Evolutionary conservation across 2,329 filamentous ascomycete species (phyloP), one percentile per base, ranked within the genome.

Genomic region (Zasmidium cellare): DNA sequence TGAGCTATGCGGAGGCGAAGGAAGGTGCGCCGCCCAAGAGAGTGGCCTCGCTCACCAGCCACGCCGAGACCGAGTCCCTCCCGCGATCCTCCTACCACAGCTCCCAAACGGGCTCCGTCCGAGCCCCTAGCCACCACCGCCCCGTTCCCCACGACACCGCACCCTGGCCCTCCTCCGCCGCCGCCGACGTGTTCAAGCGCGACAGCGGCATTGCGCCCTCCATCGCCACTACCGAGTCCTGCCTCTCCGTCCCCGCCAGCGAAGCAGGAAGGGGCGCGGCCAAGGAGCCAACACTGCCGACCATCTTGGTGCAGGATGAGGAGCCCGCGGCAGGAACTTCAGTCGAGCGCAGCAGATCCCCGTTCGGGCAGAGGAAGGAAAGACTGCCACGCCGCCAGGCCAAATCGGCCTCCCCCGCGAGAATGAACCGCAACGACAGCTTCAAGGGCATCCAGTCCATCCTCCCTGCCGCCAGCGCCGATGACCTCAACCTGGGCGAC

Each of bases 401-500:
- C 11, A 41, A 23, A 20, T 52, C 48, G 24, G 23, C 23, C 9
- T 51, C 49, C 9, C 49, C 49, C 31, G 46, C 55, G 12, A 38
- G 28, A 25, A 48, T 57, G 25, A 38, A 52, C 49, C 55, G 23
- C 48, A 23, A 38, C 46, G 24, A 19, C 35, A 24, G 23, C 44
- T 41, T 18, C 49, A 44, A 28, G 46, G 48, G 16, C 49, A 20
- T n/a, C 20, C 51, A 31, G 35, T 46, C 51, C 60, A 66, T 25
- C 63, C 84, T 2, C 77, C 77, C 41, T 19, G 80, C 77, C 2
- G 77, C 77, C 35, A 77, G 74, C 55, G 77, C 85, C 48, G 82
- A 82, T 57, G 65, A 64, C 20, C 58, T 71, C 44, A 82, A 81
- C 41, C 70, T 87, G 24, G 77, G 78, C n/a, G 82, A 81, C 35